Evolutionary conservation across 179 eudicot genomes (phyloP).

Genomic region (Spergularia azorica): DNA sequence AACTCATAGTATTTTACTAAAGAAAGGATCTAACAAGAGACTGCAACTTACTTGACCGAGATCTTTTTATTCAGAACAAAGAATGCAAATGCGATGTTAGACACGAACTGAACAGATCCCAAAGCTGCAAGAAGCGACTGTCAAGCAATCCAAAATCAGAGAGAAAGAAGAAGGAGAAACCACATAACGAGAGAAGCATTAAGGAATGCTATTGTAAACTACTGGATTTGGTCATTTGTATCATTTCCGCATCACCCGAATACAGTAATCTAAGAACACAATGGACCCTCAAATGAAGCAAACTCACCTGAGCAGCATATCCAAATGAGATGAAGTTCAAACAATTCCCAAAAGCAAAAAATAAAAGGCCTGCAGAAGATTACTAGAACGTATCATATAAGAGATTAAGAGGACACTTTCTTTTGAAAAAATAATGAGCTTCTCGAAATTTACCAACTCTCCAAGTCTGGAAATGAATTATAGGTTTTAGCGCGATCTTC

Average conservation of each 20-base stretch:
- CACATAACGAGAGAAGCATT: neutral
- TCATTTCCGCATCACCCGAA: neutral
- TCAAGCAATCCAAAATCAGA: constrained; percentile 26
- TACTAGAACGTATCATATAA: constrained; percentile 5
- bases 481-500: constrained; percentile 69
- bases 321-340: constrained; percentile 94
- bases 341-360: constrained; percentile 92
- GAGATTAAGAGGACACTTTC: neutral
- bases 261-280: neutral
- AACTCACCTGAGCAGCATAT: constrained; percentile 97
- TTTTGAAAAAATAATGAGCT: constrained; percentile 18
- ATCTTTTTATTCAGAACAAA: constrained; percentile 77
- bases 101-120: constrained; percentile 93
- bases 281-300: constrained; percentile 4
- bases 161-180: neutral
- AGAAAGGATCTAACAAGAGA: constrained; percentile 24
- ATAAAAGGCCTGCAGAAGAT: constrained; percentile 66
- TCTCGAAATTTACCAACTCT: constrained; percentile 68
- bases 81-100: constrained; percentile 90
- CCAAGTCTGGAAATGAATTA: constrained; percentile 88
- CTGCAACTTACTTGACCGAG: constrained; percentile 65
- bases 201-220: neutral
- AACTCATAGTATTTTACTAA: neutral
- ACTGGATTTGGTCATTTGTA: neutral
- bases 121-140: constrained; percentile 99